Percentiles rank a stretch among this genome's conserved stretches.
Evolutionary conservation across 208 protist genomes (phyloP).

Genomic region (Wallacemonas sp.): DNA sequence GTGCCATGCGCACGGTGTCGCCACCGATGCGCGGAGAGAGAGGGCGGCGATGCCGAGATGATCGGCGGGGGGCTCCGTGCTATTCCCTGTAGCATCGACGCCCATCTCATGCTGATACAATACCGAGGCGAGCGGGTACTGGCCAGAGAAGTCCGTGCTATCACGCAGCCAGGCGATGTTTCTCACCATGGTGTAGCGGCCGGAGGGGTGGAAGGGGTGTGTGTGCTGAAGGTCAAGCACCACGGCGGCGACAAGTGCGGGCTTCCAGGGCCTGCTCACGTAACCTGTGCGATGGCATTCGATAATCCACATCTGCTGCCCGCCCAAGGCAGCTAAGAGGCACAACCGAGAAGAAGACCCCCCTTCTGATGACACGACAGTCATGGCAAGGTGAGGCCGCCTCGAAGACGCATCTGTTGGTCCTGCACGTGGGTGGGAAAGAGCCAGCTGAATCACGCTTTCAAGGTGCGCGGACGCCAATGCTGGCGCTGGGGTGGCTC

Average conservation of each 20-base stretch:
- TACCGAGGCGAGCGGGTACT: constrained; percentile 41
- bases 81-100: neutral
- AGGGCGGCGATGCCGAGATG: neutral
- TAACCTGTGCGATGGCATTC: neutral
- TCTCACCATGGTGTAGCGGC: constrained; percentile 16
- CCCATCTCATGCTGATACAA: constrained; percentile 21
- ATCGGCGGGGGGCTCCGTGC: neutral
- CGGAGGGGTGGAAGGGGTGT: constrained; percentile 1
- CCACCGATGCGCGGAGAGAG: neutral
- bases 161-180: constrained; percentile 39
- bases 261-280: too few relatives aligned
- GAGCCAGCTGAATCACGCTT: neutral
- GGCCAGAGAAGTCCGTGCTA: constrained; percentile 23
- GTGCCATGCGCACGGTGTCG: neutral
- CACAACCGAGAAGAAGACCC: neutral
- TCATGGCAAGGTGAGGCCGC: neutral
- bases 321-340: neutral
- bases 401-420: neutral
- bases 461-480: neutral
- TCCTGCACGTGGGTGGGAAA: neutral
- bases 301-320: neutral
- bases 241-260: neutral
- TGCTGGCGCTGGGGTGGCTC: neutral
- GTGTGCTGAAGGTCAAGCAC: constrained; percentile 12
- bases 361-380: neutral